These are phyloP conservation scores for Scleromitrula shiraiana DNA, from an alignment of 2,329 filamentous ascomycete genomes.

Conservation along the genomic window DNA sequence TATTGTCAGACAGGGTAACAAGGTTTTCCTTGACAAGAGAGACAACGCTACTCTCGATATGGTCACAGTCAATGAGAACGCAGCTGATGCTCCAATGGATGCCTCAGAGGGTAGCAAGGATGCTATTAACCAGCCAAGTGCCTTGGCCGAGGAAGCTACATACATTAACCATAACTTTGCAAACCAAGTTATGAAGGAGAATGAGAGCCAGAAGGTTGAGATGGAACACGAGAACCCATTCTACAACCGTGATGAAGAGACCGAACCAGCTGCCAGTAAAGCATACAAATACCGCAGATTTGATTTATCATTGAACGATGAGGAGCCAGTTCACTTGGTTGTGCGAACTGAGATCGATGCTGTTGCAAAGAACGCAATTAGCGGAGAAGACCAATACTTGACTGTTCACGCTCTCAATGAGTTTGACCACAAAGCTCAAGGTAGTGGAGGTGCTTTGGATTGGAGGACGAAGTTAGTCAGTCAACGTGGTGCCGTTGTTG, in stretches of 20 bases:
- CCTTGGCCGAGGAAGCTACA: constrained; percentile 91
- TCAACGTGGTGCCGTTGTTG: constrained; percentile 93
- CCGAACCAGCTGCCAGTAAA: constrained; percentile 89
- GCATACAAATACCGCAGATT: constrained; percentile 98
- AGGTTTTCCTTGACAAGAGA: constrained; percentile 98
- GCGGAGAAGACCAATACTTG: constrained; percentile 82
- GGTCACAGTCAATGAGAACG: constrained; percentile 99
- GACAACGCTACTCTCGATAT: constrained; percentile 91
- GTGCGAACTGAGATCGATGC: constrained; percentile 95
- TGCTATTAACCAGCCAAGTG: constrained; percentile 83
- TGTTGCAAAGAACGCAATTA: constrained; percentile 89
- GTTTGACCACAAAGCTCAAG: constrained; percentile 96
- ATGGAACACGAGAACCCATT: constrained; percentile 92
- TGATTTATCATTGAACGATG: constrained; percentile 82
- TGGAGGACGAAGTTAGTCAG: constrained; percentile 93
- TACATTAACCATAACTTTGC: constrained; percentile 99
- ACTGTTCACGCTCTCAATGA: constrained; percentile 97
- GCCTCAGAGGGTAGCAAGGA: constrained; percentile 89
- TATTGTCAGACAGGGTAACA: constrained; percentile 85
- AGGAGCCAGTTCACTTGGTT: constrained; percentile 86
- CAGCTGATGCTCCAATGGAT: constrained; percentile 87
- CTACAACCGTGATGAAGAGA: constrained; percentile 90
- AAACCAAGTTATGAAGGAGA: constrained; percentile 88
- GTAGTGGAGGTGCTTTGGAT: constrained; percentile 88
- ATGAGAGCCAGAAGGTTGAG: constrained; percentile 65